Percentiles rank a stretch among this genome's conserved stretches.
phyloP scores from a whole-genome alignment of 768 basidiomycete genomes.

The Hericium alpestre region DNA sequence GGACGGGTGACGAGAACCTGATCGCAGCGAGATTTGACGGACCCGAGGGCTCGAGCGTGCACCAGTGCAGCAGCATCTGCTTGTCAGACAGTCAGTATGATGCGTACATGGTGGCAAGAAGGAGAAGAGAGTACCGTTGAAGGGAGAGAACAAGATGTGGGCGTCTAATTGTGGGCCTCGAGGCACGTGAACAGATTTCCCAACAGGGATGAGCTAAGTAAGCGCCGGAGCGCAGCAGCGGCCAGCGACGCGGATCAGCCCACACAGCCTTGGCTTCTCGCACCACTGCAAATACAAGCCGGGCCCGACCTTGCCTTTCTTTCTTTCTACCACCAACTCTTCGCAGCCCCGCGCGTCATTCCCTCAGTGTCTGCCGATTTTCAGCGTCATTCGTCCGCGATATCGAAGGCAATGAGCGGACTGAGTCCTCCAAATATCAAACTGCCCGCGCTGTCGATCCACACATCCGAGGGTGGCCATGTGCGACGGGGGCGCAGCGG shows the following conservation, averaged over 20 bases:
- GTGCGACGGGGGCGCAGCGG: slow-evolving; percentile 44
- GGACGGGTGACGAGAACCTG: slow-evolving; percentile 59
- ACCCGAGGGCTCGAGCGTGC: slow-evolving; percentile 47
- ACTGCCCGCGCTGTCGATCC: slow-evolving; percentile 35
- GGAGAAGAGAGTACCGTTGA: too few relatives aligned
- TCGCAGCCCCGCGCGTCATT: too few relatives aligned
- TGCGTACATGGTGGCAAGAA: too few relatives aligned
- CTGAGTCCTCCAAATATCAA: slow-evolving; percentile 18
- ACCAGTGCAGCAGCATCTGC: slow-evolving; percentile 55
- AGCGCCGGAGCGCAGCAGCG: neutral
- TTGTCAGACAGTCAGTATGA: slow-evolving; percentile 8
- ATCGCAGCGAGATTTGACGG: slow-evolving; percentile 54
- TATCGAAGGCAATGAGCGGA: neutral
- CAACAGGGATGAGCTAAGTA: neutral
- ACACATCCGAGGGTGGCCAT: slow-evolving; percentile 14
- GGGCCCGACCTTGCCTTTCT: neutral
- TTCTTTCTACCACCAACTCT: neutral
- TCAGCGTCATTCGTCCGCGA: neutral
- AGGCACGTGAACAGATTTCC: too few relatives aligned
- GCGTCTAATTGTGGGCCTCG: too few relatives aligned
- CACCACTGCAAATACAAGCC: neutral
- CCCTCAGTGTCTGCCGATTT: too few relatives aligned
- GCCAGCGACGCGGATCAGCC: neutral
- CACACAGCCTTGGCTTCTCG: neutral
- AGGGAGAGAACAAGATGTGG: too few relatives aligned